phyloP scores from a whole-genome alignment of 2,329 filamentous ascomycete species.

The Xylaria sp. region DNA sequence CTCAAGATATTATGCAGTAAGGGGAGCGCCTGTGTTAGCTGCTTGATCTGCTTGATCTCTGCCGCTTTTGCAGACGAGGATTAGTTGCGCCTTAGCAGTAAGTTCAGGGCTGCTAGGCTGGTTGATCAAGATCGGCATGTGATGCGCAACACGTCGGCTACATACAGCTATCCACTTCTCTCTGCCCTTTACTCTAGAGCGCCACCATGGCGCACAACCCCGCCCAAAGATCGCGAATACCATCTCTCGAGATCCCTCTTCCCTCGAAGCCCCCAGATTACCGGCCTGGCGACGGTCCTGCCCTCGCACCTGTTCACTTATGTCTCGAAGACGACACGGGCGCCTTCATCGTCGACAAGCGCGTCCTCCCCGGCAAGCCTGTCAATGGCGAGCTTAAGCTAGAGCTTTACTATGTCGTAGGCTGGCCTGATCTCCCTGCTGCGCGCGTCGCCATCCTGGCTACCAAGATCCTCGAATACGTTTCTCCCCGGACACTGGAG shows the following conservation, averaged over 20 bases:
- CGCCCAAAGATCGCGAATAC: constrained; percentile 20
- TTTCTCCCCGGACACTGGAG: constrained; percentile 66
- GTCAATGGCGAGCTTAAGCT: constrained; percentile 48
- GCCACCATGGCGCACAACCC: constrained; percentile 36
- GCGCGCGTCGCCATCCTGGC: constrained; percentile 59
- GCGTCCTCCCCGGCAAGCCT: constrained; percentile 55
- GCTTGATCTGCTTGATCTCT: background rate
- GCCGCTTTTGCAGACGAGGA: background rate
- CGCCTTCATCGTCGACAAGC: constrained; percentile 66
- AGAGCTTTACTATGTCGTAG: constrained; percentile 64
- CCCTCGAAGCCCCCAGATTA: constrained; percentile 52
- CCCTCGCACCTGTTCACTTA: constrained; percentile 59
- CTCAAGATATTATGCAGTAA: background rate
- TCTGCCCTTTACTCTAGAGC: background rate
- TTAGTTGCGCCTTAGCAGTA: background rate
- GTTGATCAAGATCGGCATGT: constrained; percentile 15
- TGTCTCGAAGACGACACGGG: constrained; percentile 61
- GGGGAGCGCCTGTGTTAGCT: background rate
- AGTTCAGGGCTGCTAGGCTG: background rate
- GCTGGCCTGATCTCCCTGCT: constrained; percentile 63
- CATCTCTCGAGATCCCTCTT: constrained; percentile 49
- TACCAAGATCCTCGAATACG: constrained; percentile 65
- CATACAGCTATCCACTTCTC: background rate
- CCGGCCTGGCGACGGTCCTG: constrained; percentile 59
- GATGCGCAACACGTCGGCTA: constrained; percentile 10